Evolutionary conservation across 345 rosid genomes (phyloP).

Genomic region (Euphorbia peplus): DNA sequence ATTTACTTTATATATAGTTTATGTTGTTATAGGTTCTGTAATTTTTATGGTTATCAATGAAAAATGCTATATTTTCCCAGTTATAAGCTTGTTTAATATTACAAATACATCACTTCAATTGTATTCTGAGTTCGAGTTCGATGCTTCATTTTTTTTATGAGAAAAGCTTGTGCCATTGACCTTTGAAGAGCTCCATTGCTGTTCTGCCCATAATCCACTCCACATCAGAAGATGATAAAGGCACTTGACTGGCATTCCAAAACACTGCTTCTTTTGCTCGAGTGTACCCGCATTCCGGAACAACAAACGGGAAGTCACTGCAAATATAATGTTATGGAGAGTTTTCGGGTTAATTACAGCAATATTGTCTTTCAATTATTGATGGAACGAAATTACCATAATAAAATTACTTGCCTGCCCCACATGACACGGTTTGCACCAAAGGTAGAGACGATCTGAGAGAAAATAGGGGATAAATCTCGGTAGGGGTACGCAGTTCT

Average conservation of each 20-base stretch:
- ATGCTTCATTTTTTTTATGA: too few species aligned
- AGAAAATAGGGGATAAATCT: slow-evolving; percentile 54
- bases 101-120: too few species aligned
- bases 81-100: too few species aligned
- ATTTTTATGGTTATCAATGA: too few species aligned
- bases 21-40: too few species aligned
- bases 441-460: slow-evolving; percentile 56
- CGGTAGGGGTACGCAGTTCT: slow-evolving; percentile 59
- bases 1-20: too few species aligned
- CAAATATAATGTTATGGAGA: slow-evolving; percentile 4
- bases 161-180: too few species aligned
- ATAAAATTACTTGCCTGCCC: slow-evolving; percentile 56
- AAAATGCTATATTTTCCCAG: too few species aligned
- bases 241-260: slow-evolving; percentile 43
- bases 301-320: slow-evolving; percentile 89
- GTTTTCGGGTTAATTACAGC: too few species aligned
- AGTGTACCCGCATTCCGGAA: slow-evolving; percentile 78
- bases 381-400: too few species aligned
- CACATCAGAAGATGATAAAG: slow-evolving; percentile 58
- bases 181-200: slow-evolving; percentile 54
- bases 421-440: slow-evolving; percentile 86
- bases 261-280: slow-evolving; percentile 67
- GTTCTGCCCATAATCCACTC: slow-evolving; percentile 79
- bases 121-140: too few species aligned
- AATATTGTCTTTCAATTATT: too few species aligned